Percentiles rank a stretch among this genome's conserved stretches.
Evolutionary conservation across 805 yeast genomes (phyloP).

Genomic region (Wickerhamomyces kurtzmanii): DNA sequence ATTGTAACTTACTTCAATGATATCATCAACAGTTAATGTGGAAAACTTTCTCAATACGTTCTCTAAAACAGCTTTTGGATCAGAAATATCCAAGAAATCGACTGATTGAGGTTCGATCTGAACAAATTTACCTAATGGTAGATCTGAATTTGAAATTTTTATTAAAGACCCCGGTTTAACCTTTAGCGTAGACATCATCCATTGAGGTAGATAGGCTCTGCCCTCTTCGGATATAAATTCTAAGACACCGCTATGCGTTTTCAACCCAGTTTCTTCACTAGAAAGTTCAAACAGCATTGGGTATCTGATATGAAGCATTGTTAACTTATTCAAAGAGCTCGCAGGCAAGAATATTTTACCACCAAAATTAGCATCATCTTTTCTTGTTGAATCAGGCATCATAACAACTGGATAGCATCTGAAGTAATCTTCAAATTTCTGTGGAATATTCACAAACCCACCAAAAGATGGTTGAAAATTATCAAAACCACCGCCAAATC

Average conservation of each 20-base stretch:
- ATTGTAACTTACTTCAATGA: conserved; percentile 79
- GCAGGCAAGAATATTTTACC: conserved; percentile 96
- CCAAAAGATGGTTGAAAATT: conserved; percentile 5
- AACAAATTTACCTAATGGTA: conserved; percentile 82
- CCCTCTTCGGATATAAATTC: conserved; percentile 98
- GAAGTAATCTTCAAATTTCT: conserved; percentile 72
- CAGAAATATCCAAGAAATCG: conserved; percentile 86
- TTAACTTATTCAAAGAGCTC: conserved; percentile 78
- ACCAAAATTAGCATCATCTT: conserved; percentile 80
- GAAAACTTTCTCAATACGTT: conserved; percentile 86
- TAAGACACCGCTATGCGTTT: conserved; percentile 87
- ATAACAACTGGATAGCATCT: conserved; percentile 86
- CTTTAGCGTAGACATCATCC: conserved; percentile 84
- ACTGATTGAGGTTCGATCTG: conserved; percentile 93
- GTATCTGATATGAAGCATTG: conserved; percentile 85
- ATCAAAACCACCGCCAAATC: conserved; percentile 20
- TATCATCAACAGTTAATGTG: conserved; percentile 75
- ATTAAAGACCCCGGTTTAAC: conserved; percentile 75
- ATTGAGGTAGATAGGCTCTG: conserved; percentile 84
- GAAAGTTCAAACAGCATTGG: conserved; percentile 88
- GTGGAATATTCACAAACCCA: conserved; percentile 23
- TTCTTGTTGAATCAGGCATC: conserved; percentile 64
- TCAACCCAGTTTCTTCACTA: conserved; percentile 49
- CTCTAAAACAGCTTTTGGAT: conserved; percentile 94
- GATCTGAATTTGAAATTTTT: conserved; percentile 63